Evolutionary conservation across 2,329 filamentous ascomycete genomes (phyloP).

Genomic region (Colletotrichum karsti): DNA sequence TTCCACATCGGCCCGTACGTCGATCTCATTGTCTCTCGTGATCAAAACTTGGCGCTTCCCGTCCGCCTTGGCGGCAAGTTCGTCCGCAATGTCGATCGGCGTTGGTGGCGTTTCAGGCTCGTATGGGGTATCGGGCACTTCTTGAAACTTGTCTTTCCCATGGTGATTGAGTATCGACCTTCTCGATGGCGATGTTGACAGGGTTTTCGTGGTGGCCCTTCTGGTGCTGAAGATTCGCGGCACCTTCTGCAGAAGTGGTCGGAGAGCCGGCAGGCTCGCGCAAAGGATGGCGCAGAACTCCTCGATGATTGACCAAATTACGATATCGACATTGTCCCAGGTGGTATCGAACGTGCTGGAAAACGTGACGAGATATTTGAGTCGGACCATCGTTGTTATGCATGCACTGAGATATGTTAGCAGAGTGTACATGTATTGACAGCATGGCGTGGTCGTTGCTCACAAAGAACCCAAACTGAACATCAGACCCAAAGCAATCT

Average conservation of each 20-base stretch:
- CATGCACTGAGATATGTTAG: conserved; percentile 27
- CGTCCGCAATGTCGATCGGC: conserved; percentile 22
- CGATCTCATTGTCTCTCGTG: neutral
- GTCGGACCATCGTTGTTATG: conserved; percentile 30
- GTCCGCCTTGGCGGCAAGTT: conserved; percentile 20
- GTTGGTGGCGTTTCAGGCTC: neutral
- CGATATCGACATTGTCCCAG: conserved; percentile 40
- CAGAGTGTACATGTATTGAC: too few relatives aligned
- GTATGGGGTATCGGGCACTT: neutral
- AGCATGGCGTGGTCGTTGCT: conserved; percentile 37
- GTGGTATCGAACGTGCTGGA: conserved; percentile 32
- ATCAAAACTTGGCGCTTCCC: conserved; percentile 20
- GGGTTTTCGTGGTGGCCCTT: conserved; percentile 11
- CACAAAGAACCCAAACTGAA: conserved; percentile 75
- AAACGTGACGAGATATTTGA: conserved; percentile 30
- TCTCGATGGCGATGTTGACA: neutral
- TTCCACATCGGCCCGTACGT: neutral
- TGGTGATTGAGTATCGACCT: conserved; percentile 4
- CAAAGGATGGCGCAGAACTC: conserved; percentile 47
- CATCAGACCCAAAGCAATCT: conserved; percentile 70
- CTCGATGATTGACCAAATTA: conserved; percentile 43
- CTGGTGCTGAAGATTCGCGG: conserved; percentile 8
- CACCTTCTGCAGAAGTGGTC: conserved; percentile 43
- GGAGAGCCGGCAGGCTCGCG: conserved; percentile 50
- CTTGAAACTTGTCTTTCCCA: conserved; percentile 8